These are phyloP conservation scores for Celoporthe dispersa DNA, from an alignment of 2,329 filamentous ascomycete genomes.

Conservation along the genomic window DNA sequence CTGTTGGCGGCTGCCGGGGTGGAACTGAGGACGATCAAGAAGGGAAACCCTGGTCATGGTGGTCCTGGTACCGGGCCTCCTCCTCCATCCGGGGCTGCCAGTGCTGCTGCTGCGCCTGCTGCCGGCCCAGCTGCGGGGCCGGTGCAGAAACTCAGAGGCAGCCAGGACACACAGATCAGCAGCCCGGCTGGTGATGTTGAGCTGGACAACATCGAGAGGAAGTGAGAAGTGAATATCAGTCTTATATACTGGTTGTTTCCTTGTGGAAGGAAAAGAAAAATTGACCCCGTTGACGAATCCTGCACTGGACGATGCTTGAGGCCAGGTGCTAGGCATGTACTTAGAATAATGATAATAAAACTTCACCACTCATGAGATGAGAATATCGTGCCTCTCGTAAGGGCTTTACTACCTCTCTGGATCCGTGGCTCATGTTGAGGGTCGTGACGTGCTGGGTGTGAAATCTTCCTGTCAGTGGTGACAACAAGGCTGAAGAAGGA, in stretches of 20 bases:
- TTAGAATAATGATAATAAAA: neutral
- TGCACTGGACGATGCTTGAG: neutral
- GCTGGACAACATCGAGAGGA: neutral
- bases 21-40: constrained; percentile 72
- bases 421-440: neutral
- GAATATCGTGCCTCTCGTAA: neutral
- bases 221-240: neutral
- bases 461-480: neutral
- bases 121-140: neutral
- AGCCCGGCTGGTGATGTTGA: neutral
- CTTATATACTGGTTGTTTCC: neutral
- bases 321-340: neutral
- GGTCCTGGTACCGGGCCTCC: neutral
- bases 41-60: constrained; percentile 36
- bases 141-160: neutral
- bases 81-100: constrained; percentile 1
- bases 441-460: neutral
- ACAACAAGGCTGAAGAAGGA: neutral
- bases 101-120: neutral
- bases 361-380: neutral
- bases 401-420: neutral
- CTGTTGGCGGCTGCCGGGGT: constrained; percentile 63
- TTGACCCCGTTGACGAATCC: neutral
- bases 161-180: neutral
- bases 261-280: neutral